Evolutionary conservation across 495 filamentous ascomycete genomes (phyloP).

Genomic region (Penicillium angulare): DNA sequence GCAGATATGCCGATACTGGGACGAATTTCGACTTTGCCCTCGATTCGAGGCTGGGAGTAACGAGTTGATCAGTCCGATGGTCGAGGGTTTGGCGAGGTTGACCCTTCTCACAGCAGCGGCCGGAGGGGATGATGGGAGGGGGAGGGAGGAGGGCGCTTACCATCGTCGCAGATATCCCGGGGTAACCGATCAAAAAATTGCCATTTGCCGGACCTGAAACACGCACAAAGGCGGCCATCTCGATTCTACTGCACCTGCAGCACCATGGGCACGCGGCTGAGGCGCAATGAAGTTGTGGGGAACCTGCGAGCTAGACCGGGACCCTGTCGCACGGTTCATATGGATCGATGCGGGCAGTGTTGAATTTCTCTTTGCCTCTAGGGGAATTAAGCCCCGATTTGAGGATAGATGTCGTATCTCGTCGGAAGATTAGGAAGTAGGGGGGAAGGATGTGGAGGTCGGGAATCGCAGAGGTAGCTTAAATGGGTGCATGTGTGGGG

Average conservation of each 20-base stretch:
- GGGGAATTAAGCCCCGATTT: not conserved
- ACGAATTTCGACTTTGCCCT: slow-evolving; percentile 97
- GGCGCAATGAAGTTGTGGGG: slow-evolving; percentile 32
- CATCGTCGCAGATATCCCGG: slow-evolving; percentile 95
- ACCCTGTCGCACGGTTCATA: slow-evolving; percentile 35
- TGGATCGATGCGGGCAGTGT: slow-evolving; percentile 10
- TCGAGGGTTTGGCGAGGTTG: not conserved
- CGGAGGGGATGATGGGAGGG: not conserved
- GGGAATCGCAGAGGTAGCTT: slow-evolving; percentile 2
- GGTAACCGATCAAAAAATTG: slow-evolving; percentile 94
- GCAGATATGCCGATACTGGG: slow-evolving; percentile 79
- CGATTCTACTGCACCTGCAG: slow-evolving; percentile 39
- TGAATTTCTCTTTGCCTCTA: not conserved
- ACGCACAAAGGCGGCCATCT: slow-evolving; percentile 89
- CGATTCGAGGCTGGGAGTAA: slow-evolving; percentile 81
- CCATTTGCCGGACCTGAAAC: slow-evolving; percentile 97
- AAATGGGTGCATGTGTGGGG: not conserved
- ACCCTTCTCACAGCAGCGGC: not conserved
- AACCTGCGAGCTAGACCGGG: slow-evolving; percentile 28
- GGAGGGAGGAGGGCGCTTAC: slow-evolving; percentile 51
- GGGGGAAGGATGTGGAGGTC: slow-evolving; percentile 6
- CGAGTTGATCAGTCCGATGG: not conserved
- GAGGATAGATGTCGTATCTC: not conserved
- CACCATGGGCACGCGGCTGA: slow-evolving; percentile 45
- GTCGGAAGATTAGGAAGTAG: not conserved